Evolutionary conservation across 1,284 basidiomycete genomes (phyloP), one percentile per base, ranked within the genome.

Genomic region (Mycena citricolor): DNA sequence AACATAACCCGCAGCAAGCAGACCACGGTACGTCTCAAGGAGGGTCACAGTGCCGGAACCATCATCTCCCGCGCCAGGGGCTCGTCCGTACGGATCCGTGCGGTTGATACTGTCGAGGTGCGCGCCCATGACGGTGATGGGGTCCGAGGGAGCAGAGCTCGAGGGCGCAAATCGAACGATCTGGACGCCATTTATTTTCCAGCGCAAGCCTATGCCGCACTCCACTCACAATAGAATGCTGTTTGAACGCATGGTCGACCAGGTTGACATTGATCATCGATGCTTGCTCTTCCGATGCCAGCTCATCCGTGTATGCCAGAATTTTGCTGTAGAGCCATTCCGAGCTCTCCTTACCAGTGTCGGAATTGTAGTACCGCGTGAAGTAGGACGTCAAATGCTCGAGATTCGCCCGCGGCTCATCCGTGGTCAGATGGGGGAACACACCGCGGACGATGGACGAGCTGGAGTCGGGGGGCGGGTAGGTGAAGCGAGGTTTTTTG

Each of bases 311-410:
- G 17, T 55, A 54, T 8, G 45, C 35, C 35, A 44, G 37, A 30
- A 51, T 39, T 38, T 38, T 36, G 24, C 45, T 29, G 31, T 51
- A 35, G 13, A 57, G 42, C 51, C 51, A 56, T 33, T 49, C 39
- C 7, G 54, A 54, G 39, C 49, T 38, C 14, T 34, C 47, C 26
- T 44, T 43, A 5, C 79, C 80, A 1, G 70, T 73, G 22, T 67
- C 63, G 2, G 70, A 73, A 22, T 71, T 66, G 63, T 81, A 82
- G 62, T 81, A 76, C 12, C 79, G 63, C 4, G 71, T 80, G 43
- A 69, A 62, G 65, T 74, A 80, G 34, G 58, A 56, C 5, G 64
- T 66, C 44, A 65, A 59, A 21, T 44, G 49, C 28, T 52, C 43
- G 26, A 65, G 56, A 40, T 60, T 60, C 19, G 28, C 48, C 32